phyloP scores from a whole-genome alignment of 805 yeast species.

The Metschnikowia arizonensis region DNA sequence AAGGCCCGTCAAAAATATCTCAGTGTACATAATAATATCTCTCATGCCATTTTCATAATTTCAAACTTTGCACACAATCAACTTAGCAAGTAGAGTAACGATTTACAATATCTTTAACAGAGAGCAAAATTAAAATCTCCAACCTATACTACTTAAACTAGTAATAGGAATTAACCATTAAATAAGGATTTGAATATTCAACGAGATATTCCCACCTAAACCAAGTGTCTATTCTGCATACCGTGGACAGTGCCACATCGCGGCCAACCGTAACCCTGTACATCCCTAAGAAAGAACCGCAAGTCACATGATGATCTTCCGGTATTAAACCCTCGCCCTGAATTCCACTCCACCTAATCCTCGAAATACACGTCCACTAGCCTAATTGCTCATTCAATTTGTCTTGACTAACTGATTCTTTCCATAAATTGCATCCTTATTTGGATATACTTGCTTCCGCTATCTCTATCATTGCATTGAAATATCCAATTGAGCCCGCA shows the following conservation, averaged over 20 bases:
- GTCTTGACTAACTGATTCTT: neutral
- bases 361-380: neutral
- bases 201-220: neutral
- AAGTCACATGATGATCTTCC: constrained; percentile 5
- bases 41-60: too few relatives aligned
- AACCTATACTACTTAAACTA: too few relatives aligned
- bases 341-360: neutral
- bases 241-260: neutral
- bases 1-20: too few relatives aligned
- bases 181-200: neutral
- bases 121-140: too few relatives aligned
- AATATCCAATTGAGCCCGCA: neutral
- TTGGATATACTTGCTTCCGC: neutral
- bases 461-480: neutral
- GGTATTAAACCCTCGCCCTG: constrained; percentile 1
- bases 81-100: neutral
- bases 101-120: neutral
- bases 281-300: neutral
- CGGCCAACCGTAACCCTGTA: constrained; percentile 3
- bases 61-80: neutral
- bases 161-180: too few relatives aligned
- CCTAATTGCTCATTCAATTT: neutral
- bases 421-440: neutral
- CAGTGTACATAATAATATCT: too few relatives aligned
- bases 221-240: neutral